Evolutionary conservation across 2,329 filamentous ascomycete genomes (phyloP).

Genomic region (Claviceps paspali): DNA sequence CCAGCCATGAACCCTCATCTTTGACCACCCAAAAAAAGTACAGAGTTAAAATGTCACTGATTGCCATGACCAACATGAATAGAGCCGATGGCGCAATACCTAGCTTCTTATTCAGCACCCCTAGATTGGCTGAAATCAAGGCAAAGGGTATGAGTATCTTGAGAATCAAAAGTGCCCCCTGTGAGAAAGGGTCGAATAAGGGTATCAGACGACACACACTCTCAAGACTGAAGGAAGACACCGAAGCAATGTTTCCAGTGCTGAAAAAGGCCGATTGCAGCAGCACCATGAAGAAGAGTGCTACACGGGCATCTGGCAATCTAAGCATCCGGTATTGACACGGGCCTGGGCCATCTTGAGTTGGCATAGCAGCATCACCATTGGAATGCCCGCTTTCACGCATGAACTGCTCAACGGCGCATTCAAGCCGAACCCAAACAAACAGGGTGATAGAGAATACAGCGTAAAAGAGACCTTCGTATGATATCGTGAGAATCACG

Average conservation of each 20-base stretch:
- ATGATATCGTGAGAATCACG: constrained; percentile 91
- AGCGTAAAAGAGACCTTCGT: constrained; percentile 92
- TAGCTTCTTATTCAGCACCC: constrained; percentile 72
- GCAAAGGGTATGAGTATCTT: constrained; percentile 92
- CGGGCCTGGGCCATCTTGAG: background rate
- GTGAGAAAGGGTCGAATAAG: constrained; percentile 84
- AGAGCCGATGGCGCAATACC: constrained; percentile 76
- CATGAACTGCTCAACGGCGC: background rate
- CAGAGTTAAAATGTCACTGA: constrained; percentile 80
- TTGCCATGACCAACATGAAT: constrained; percentile 88
- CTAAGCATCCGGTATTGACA: constrained; percentile 47
- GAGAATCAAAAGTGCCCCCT: constrained; percentile 70
- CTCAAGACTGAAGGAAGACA: constrained; percentile 87
- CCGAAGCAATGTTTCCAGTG: constrained; percentile 87
- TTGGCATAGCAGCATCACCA: background rate
- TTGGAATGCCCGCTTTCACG: background rate
- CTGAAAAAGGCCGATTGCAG: constrained; percentile 94
- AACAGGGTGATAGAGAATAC: constrained; percentile 71
- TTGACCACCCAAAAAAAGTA: constrained; percentile 97
- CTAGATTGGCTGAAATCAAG: constrained; percentile 83
- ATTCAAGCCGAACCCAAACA: constrained; percentile 80
- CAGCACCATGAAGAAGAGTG: constrained; percentile 88
- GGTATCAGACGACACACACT: constrained; percentile 78
- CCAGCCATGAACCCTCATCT: constrained; percentile 92
- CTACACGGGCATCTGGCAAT: constrained; percentile 72